Conservation (phyloP, 179 eudicot species). For the Silene coronaria region DNA sequence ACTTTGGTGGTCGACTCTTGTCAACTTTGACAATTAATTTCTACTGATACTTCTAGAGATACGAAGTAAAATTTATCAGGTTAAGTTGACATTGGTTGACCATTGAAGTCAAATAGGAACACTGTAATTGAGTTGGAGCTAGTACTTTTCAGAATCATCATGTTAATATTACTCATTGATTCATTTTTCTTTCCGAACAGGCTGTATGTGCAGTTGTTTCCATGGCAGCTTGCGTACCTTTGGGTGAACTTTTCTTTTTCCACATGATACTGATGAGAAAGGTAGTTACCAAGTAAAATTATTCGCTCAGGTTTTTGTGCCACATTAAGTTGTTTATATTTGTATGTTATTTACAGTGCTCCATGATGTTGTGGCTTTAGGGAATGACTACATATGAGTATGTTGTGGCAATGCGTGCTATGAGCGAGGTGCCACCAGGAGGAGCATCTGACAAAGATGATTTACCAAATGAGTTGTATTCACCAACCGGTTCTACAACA, state of each 20-base stretch:
- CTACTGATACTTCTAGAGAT: no score
- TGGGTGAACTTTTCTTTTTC: constrained; percentile 96
- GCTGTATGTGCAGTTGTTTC: constrained; percentile 83
- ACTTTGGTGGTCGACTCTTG: not conserved
- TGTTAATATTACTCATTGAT: constrained; percentile 6
- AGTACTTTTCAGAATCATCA: not conserved
- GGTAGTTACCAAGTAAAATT: constrained; percentile 31
- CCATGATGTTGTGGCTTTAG: constrained; percentile 30
- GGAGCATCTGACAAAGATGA: constrained; percentile 63
- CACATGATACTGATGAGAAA: constrained; percentile 87
- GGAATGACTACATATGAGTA: constrained; percentile 95
- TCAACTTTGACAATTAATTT: not conserved
- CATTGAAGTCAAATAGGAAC: not conserved
- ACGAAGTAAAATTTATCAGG: no score
- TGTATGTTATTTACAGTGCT: constrained; percentile 4
- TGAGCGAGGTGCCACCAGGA: constrained; percentile 79
- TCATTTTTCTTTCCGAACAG: constrained; percentile 38
- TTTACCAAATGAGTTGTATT: constrained; percentile 56
- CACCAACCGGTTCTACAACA: constrained; percentile 87
- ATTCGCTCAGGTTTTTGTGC: not conserved
- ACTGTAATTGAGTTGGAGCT: not conserved
- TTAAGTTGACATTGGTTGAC: not conserved
- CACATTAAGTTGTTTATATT: not conserved
- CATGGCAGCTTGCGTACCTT: constrained; percentile 78
- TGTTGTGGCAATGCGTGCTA: constrained; percentile 94